A percentile compares a stretch with the other conserved stretches of the same genome.
These are phyloP conservation scores for Pyrrhoderma noxium DNA, from an alignment of 1,284 basidiomycete species.

Conservation along the genomic window DNA sequence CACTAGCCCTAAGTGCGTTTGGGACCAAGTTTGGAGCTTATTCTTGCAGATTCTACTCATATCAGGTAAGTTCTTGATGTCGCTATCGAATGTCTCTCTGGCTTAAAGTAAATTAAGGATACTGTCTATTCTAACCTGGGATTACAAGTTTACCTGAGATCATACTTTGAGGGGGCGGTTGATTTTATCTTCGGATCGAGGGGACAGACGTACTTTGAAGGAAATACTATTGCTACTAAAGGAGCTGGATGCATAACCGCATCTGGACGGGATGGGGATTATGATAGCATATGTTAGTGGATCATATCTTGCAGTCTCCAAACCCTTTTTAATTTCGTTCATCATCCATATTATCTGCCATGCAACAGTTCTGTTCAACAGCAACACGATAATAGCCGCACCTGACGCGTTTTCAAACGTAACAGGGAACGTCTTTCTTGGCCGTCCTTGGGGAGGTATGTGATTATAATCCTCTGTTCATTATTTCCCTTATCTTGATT, in stretches of 20 bases:
- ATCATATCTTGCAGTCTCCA: slow-evolving; percentile 13
- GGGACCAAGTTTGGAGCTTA: too few relatives aligned
- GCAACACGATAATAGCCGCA: slow-evolving; percentile 22
- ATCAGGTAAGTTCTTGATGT: slow-evolving; percentile 27
- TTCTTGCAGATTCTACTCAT: slow-evolving; percentile 23
- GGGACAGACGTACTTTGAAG: slow-evolving; percentile 27
- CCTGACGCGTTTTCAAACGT: slow-evolving; percentile 20
- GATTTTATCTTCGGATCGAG: slow-evolving; percentile 31
- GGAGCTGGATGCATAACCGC: slow-evolving; percentile 28
- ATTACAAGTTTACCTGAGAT: slow-evolving; percentile 26
- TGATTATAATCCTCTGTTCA: background rate
- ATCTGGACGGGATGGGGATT: slow-evolving; percentile 21
- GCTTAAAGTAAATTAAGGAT: slow-evolving; percentile 21
- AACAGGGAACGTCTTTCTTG: slow-evolving; percentile 26
- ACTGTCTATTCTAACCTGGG: slow-evolving; percentile 28
- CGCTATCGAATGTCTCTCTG: too few relatives aligned
- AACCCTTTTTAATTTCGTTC: background rate
- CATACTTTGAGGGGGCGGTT: slow-evolving; percentile 31
- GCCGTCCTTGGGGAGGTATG: slow-evolving; percentile 28
- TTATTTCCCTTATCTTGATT: background rate
- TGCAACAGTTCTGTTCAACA: slow-evolving; percentile 25
- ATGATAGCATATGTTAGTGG: slow-evolving; percentile 16
- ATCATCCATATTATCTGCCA: background rate
- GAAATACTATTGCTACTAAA: slow-evolving; percentile 27
- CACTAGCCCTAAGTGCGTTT: too few relatives aligned